phyloP scores from a whole-genome alignment of 257 asterid genomes.

The Solanum chilense region DNA sequence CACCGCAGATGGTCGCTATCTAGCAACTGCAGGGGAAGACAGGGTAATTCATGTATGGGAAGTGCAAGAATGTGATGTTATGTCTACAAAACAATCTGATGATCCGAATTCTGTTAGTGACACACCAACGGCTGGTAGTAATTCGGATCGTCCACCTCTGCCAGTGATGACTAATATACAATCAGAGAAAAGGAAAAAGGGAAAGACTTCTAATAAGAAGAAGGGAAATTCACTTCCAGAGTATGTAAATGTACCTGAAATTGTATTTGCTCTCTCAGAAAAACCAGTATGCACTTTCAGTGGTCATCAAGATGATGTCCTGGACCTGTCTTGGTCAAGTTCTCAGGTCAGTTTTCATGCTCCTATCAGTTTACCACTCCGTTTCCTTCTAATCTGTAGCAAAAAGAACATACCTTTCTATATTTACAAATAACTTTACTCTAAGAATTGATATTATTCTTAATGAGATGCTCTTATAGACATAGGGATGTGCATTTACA shows the following conservation, averaged over 20 bases:
- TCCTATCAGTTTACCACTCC: not conserved
- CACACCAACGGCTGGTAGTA: not conserved
- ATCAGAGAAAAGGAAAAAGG: slow-evolving; percentile 3
- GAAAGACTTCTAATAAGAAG: not conserved
- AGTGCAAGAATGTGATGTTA: slow-evolving; percentile 13
- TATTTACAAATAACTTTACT: not conserved
- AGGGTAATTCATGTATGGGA: slow-evolving; percentile 13
- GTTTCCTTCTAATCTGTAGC: not conserved
- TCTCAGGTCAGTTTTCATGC: slow-evolving; percentile 8
- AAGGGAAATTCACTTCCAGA: slow-evolving; percentile 1
- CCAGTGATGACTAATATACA: not conserved
- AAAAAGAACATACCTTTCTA: not conserved
- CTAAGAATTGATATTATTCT: not conserved
- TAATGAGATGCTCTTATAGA: not conserved
- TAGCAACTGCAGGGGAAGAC: slow-evolving; percentile 20
- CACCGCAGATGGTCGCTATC: slow-evolving; percentile 1
- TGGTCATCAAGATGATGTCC: slow-evolving; percentile 17
- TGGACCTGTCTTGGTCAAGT: slow-evolving; percentile 18
- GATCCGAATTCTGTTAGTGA: not conserved
- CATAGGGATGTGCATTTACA: not conserved
- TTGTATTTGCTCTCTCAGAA: slow-evolving; percentile 14
- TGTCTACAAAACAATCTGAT: not conserved
- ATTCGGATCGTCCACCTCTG: slow-evolving; percentile 1
- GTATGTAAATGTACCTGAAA: slow-evolving; percentile 11
- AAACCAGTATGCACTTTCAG: slow-evolving; percentile 7